Conservation (phyloP, 139 green algal genomes). For the Chlamydomonas schloesseri region DNA sequence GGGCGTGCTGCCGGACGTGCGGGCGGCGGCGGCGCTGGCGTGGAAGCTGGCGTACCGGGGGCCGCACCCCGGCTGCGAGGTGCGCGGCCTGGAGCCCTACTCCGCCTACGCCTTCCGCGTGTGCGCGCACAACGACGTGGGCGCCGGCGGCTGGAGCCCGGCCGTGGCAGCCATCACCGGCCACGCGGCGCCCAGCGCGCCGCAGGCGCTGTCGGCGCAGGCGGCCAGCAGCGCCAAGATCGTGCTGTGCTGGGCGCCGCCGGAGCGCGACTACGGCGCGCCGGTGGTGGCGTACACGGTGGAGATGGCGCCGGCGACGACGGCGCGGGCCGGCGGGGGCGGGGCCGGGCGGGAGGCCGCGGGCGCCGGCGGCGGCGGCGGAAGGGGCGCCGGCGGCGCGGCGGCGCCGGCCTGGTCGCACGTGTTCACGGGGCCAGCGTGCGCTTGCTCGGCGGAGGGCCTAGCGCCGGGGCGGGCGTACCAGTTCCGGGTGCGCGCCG, state of each 20-base stretch:
- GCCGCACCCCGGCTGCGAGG: constrained; percentile 14
- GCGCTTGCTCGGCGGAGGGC: constrained; percentile 16
- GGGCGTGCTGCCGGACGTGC: constrained; percentile 29
- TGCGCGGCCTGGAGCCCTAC: constrained; percentile 63
- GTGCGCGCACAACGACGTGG: constrained; percentile 62
- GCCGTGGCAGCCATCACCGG: constrained; percentile 46
- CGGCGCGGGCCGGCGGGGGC: background rate
- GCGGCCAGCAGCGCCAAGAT: constrained; percentile 34
- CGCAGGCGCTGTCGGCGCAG: constrained; percentile 27
- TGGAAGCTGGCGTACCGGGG: constrained; percentile 63
- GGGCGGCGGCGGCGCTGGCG: background rate
- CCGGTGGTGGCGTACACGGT: constrained; percentile 66
- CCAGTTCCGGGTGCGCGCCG: constrained; percentile 58
- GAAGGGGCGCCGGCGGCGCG: background rate
- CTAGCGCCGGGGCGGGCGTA: constrained; percentile 62
- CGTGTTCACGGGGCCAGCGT: constrained; percentile 27
- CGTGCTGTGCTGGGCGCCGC: constrained; percentile 57
- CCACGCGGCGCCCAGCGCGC: constrained; percentile 15
- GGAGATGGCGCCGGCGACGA: constrained; percentile 45
- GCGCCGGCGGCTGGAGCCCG: constrained; percentile 59
- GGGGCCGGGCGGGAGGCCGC: background rate
- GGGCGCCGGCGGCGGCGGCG: background rate
- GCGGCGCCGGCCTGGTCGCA: constrained; percentile 22
- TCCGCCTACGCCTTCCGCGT: constrained; percentile 66
- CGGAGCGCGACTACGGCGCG: constrained; percentile 58